Base-by-base conservation (phyloP, 192 early-diverging fungal genomes). In the Umbelopsis vinacea region DNA sequence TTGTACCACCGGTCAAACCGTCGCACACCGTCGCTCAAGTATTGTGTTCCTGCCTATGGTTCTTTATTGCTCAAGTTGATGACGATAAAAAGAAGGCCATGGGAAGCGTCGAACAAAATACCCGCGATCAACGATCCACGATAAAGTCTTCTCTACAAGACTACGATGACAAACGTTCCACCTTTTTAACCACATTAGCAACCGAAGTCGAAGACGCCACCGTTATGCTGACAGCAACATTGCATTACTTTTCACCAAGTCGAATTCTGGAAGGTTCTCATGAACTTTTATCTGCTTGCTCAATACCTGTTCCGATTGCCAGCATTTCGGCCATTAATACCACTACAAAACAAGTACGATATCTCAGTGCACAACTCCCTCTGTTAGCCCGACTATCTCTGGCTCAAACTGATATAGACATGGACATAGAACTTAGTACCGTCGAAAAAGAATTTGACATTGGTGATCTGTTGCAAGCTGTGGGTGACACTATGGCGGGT, bases 401-500 rank as follows among this genome's bases (percentile, higher is more conserved):
- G 33, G 76, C 77, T 15, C 75, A 79, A 26, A 76, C 77, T 22
- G 74, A 76, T 23, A 70, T 76, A 24, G 77, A 70, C 17, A 74
- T 79, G 24, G 73, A 76, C 11, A 46, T 40, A 37, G 68, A 70
- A 14, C 23, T 69, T 24, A 71, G 11, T 29, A 57, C 47, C 21
- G 24, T 72, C 8, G 48, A 50, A 11, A 46, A 17, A 7, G 74
- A 79, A 22, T 89, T 89, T 76, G 88, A 89, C 69, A 83, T 87
- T 40, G 88, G 86, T 21, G 84, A 87, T 33, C 67, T 87, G 67
- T 67, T 88, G 0, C 86, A 89, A 73, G 79, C 76, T 52, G 72
- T 89, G 5, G 88, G 85, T 19, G 88, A 89, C 76, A 76, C 84
- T n/a, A 70, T 87, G 46, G 83, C 88, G 23, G 88, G 86, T 45